These are phyloP conservation scores for Suillus ampliporus DNA, from an alignment of 768 basidiomycete genomes.

Conservation along the genomic window DNA sequence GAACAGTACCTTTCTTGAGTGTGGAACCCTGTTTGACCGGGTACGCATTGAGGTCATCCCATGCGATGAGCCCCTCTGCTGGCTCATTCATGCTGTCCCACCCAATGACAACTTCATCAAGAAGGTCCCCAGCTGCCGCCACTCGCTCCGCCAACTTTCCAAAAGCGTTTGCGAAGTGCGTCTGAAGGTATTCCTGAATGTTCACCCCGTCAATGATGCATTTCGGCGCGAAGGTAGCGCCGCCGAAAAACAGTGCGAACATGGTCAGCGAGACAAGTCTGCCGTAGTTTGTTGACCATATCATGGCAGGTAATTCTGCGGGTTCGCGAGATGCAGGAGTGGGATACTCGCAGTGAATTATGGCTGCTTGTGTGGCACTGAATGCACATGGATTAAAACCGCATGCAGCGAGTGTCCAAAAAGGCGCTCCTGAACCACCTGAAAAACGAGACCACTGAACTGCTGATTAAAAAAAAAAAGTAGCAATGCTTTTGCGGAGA, in stretches of 20 bases:
- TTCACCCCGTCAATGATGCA: slow-evolving; percentile 91
- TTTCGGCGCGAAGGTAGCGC: slow-evolving; percentile 86
- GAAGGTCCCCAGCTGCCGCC: slow-evolving; percentile 70
- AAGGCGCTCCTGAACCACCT: slow-evolving; percentile 93
- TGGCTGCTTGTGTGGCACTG: slow-evolving; percentile 82
- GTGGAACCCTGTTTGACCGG: slow-evolving; percentile 72
- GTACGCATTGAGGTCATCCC: slow-evolving; percentile 67
- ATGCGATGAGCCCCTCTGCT: slow-evolving; percentile 74
- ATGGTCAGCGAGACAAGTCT: slow-evolving; percentile 87
- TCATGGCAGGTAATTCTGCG: slow-evolving; percentile 84
- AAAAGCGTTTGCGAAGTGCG: slow-evolving; percentile 77
- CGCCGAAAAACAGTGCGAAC: slow-evolving; percentile 95
- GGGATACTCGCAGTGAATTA: slow-evolving; percentile 91
- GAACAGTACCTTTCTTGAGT: slow-evolving; percentile 85
- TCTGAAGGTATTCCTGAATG: slow-evolving; percentile 88
- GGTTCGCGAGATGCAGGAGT: slow-evolving; percentile 63
- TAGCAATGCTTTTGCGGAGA: neutral
- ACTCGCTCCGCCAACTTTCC: slow-evolving; percentile 79
- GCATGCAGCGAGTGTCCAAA: slow-evolving; percentile 90
- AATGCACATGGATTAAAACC: slow-evolving; percentile 88
- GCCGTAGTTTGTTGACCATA: slow-evolving; percentile 96
- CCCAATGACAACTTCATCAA: slow-evolving; percentile 90
- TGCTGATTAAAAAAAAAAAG: neutral
- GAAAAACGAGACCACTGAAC: slow-evolving; percentile 92
- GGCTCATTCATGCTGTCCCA: slow-evolving; percentile 99